Conservation (phyloP, 2,329 filamentous ascomycete species). For the Aspergillus chevalieri region DNA sequence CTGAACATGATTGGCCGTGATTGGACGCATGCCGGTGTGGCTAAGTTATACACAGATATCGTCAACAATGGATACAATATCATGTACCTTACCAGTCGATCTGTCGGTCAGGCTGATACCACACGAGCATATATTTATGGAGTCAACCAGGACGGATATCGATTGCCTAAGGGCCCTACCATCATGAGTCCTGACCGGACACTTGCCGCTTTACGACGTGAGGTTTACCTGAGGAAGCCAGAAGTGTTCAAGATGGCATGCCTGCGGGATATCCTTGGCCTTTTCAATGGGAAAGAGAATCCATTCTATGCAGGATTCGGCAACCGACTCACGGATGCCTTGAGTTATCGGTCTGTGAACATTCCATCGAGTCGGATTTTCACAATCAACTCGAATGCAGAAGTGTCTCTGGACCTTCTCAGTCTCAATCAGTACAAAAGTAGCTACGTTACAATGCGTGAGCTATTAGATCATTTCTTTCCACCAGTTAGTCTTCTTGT, state of each 20-base stretch:
- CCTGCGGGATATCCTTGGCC: slow-evolving; percentile 80
- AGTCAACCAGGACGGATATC: slow-evolving; percentile 80
- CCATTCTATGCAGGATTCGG: slow-evolving; percentile 98
- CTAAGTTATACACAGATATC: slow-evolving; percentile 96
- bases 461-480: slow-evolving; percentile 97
- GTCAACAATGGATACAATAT: slow-evolving; percentile 96
- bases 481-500: slow-evolving; percentile 83
- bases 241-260: slow-evolving; percentile 99
- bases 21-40: slow-evolving; percentile 95
- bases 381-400: slow-evolving; percentile 96
- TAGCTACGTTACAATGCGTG: slow-evolving; percentile 93
- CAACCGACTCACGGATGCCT: slow-evolving; percentile 89
- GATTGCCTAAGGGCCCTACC: slow-evolving; percentile 80
- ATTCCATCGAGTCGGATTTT: slow-evolving; percentile 93
- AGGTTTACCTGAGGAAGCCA: slow-evolving; percentile 91
- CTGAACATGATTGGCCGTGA: slow-evolving; percentile 94
- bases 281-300: slow-evolving; percentile 70
- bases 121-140: slow-evolving; percentile 86
- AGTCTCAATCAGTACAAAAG: slow-evolving; percentile 93
- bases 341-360: slow-evolving; percentile 92
- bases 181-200: slow-evolving; percentile 94
- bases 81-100: slow-evolving; percentile 92
- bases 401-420: slow-evolving; percentile 84
- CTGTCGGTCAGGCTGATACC: slow-evolving; percentile 85
- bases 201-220: slow-evolving; percentile 83